Percentiles rank a stretch among this genome's conserved stretches.
Evolutionary conservation across 2,329 filamentous ascomycete species (phyloP).

Genomic region (Stachybotrys elegans): DNA sequence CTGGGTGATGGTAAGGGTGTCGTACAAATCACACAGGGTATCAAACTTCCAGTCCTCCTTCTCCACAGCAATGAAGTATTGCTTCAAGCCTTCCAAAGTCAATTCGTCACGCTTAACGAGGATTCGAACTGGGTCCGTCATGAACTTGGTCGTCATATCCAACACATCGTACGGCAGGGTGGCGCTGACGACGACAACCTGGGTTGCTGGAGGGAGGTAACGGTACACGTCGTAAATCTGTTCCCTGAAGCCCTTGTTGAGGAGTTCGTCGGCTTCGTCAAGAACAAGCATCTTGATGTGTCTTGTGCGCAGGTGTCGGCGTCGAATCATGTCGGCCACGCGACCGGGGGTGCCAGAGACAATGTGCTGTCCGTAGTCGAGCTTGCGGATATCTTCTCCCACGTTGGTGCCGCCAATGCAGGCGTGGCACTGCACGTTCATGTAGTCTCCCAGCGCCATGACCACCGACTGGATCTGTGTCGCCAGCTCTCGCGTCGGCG

Average conservation of each 20-base stretch:
- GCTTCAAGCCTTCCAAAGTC: slow-evolving; percentile 94
- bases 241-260: slow-evolving; percentile 94
- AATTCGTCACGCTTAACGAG: slow-evolving; percentile 98
- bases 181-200: slow-evolving; percentile 96
- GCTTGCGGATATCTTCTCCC: slow-evolving; percentile 93
- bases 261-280: slow-evolving; percentile 57
- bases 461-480: slow-evolving; percentile 98
- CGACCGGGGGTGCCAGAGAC: slow-evolving; percentile 96
- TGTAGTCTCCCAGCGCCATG: slow-evolving; percentile 99
- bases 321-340: slow-evolving; percentile 64
- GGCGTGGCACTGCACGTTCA: slow-evolving; percentile 98
- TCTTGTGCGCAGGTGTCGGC: slow-evolving; percentile 51
- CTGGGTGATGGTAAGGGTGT: slow-evolving; percentile 96
- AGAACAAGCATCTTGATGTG: slow-evolving; percentile 62
- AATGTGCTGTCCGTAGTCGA: slow-evolving; percentile 96
- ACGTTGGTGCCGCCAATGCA: slow-evolving; percentile 98
- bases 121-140: slow-evolving; percentile 95
- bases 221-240: slow-evolving; percentile 99
- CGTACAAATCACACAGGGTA: slow-evolving; percentile 96
- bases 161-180: slow-evolving; percentile 97
- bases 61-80: slow-evolving; percentile 98
- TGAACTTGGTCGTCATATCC: slow-evolving; percentile 99
- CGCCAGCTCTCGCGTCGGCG: slow-evolving; percentile 91
- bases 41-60: slow-evolving; percentile 99
- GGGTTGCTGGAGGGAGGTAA: slow-evolving; percentile 91